Evolutionary conservation across 129 eudicot species (phyloP), one percentile per base, ranked within the genome.

Genomic region (Flaveria sonorensis): DNA sequence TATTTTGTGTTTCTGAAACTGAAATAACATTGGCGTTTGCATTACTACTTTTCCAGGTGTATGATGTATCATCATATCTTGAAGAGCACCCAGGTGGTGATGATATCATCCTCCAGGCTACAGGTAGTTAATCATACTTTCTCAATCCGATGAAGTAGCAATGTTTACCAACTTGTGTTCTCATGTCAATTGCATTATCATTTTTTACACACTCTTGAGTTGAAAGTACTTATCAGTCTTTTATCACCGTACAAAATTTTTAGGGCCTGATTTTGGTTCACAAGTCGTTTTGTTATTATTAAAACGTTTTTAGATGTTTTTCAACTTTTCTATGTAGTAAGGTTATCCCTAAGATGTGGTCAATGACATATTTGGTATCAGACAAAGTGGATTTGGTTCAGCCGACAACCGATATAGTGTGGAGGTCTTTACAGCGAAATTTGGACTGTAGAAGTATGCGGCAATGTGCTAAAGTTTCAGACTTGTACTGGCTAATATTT

Each of bases 61-160:
- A 93, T 81, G 98, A 93, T 73, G 97, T 93, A 76, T 87, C 98
- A 61, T 42, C 97, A 40, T 93, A 90, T 87, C n/a, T 91, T 77
- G 97, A 93, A 26, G 98, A 93, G 69, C 98, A 93, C 77, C 98
- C 98, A 14, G 98, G 98, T 24, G 98, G 98, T 81, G 97, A 93
- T 62, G 98, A 93, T 74, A 89, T 91, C 62, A 78, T 93, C 71
- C 86, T 93, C 3, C 68, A 80, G 50, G 90, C 86, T 73, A 86
- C 96, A 62, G 98, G 98, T 93, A 89, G 81, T 72, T 65, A 55
- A 69, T 80, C 46, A 19, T 73, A 23, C 28, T 75, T 72, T 1
- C 73, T 32, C 21, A n/a, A 45, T 66, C 75, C 30, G 53, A 53
- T 79, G 56, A 72, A 51, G n/a, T 52, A 79, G 74, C 51, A 39